Percentiles rank a stretch among this genome's conserved stretches.
Evolutionary conservation across 257 asterid genomes (phyloP).

Genomic region (Petunia axillaris): DNA sequence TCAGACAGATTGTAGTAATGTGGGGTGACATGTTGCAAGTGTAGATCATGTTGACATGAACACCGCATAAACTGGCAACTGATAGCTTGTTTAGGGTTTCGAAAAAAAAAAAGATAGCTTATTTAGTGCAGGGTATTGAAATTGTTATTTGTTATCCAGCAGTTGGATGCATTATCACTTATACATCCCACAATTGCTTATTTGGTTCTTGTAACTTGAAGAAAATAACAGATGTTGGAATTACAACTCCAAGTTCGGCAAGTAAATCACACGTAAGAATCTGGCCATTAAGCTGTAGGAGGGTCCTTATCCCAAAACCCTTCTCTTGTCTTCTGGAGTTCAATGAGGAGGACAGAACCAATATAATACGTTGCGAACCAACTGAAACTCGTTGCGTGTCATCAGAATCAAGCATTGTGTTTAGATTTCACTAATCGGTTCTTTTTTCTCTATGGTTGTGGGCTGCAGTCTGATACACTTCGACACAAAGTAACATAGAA

Average conservation of each 20-base stretch:
- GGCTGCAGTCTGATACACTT: not conserved
- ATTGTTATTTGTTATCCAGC: too few species aligned
- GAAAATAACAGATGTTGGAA: not conserved
- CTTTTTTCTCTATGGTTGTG: not conserved
- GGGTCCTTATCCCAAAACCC: not conserved
- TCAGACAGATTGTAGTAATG: not conserved
- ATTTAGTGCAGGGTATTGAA: not conserved
- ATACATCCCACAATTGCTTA: not conserved
- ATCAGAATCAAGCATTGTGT: not conserved
- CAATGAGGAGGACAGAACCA: conserved; percentile 1
- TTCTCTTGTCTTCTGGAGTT: not conserved
- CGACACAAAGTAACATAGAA: not conserved
- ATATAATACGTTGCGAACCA: not conserved
- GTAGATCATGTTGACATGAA: not conserved
- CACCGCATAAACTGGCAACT: not conserved
- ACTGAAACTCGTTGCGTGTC: not conserved
- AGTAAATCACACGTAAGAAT: not conserved
- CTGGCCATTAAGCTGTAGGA: too few species aligned
- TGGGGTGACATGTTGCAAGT: not conserved
- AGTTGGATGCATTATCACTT: not conserved
- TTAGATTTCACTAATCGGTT: not conserved
- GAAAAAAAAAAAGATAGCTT: not conserved
- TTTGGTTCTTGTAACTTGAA: conserved; percentile 12
- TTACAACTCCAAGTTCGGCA: not conserved
- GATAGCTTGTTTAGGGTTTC: not conserved